These are phyloP conservation scores for Trichoderma sp. DNA, from an alignment of 2,329 filamentous ascomycete species.

Conservation along the genomic window DNA sequence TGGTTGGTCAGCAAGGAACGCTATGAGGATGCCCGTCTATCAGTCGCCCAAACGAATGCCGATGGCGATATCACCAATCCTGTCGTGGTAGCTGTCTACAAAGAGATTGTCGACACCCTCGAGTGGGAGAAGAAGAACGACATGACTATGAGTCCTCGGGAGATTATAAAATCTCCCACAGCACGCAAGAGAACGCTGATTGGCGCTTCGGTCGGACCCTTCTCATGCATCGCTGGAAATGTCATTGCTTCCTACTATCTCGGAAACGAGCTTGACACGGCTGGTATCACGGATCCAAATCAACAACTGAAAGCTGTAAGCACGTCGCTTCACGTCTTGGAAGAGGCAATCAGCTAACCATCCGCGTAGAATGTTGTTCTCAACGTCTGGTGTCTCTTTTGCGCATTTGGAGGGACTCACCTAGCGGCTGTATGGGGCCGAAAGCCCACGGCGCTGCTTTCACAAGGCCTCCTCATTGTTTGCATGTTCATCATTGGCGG, in stretches of 20 bases:
- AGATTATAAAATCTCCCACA: constrained; percentile 38
- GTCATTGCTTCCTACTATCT: constrained; percentile 43
- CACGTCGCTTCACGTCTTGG: neutral
- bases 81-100: constrained; percentile 37
- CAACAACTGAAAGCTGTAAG: constrained; percentile 47
- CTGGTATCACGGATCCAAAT: constrained; percentile 40
- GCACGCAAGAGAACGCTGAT: constrained; percentile 39
- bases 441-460: constrained; percentile 45
- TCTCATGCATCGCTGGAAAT: constrained; percentile 37
- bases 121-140: constrained; percentile 32
- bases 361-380: constrained; percentile 47
- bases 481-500: constrained; percentile 55
- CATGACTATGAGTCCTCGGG: constrained; percentile 38
- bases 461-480: constrained; percentile 41
- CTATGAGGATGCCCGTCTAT: constrained; percentile 39
- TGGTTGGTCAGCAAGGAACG: constrained; percentile 33
- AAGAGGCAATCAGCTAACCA: constrained; percentile 21
- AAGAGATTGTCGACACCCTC: constrained; percentile 43
- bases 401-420: constrained; percentile 44
- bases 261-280: constrained; percentile 42
- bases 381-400: constrained; percentile 51
- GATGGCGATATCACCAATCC: constrained; percentile 38
- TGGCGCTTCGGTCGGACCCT: constrained; percentile 32
- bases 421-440: constrained; percentile 32
- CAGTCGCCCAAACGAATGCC: constrained; percentile 43